Percentiles rank a stretch among this genome's conserved stretches.
Evolutionary conservation across 345 rosid genomes (phyloP).

Genomic region (Lenwebbia sp.): DNA sequence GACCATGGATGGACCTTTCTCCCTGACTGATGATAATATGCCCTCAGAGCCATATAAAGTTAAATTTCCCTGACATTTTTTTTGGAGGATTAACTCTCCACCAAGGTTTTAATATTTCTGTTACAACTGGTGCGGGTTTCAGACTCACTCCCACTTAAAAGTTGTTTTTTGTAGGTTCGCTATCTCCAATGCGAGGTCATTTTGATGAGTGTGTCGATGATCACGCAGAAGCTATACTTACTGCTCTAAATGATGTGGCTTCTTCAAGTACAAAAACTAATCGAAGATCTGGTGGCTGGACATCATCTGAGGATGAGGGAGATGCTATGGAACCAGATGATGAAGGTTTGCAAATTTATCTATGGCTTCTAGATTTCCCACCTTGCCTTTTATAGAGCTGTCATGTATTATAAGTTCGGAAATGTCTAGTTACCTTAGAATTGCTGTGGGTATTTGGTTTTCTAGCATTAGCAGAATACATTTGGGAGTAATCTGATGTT

Average conservation of each 20-base stretch:
- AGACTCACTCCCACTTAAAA: background rate
- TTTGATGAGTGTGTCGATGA: constrained; percentile 52
- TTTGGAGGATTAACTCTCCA: background rate
- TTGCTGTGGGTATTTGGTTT: background rate
- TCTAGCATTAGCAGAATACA: background rate
- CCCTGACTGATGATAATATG: background rate
- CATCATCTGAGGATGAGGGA: constrained; percentile 82
- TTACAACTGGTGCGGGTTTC: background rate
- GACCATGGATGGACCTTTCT: background rate
- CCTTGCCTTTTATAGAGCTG: background rate
- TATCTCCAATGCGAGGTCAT: constrained; percentile 44
- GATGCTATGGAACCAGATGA: constrained; percentile 70
- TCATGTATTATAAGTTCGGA: background rate
- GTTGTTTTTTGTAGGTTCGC: constrained; percentile 33
- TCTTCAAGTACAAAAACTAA: constrained; percentile 48
- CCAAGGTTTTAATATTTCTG: background rate
- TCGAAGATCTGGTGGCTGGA: constrained; percentile 53
- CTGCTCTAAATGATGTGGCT: constrained; percentile 55
- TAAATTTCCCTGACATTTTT: background rate
- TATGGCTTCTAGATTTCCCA: background rate
- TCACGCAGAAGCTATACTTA: constrained; percentile 60
- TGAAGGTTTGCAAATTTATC: constrained; percentile 33
- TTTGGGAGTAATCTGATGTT: background rate
- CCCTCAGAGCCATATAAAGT: background rate
- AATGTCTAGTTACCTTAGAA: background rate